Percentiles rank a stretch among this genome's conserved stretches.
Conservation (phyloP, 106 monocot species). For the Apostasia shenzhenica region DNA sequence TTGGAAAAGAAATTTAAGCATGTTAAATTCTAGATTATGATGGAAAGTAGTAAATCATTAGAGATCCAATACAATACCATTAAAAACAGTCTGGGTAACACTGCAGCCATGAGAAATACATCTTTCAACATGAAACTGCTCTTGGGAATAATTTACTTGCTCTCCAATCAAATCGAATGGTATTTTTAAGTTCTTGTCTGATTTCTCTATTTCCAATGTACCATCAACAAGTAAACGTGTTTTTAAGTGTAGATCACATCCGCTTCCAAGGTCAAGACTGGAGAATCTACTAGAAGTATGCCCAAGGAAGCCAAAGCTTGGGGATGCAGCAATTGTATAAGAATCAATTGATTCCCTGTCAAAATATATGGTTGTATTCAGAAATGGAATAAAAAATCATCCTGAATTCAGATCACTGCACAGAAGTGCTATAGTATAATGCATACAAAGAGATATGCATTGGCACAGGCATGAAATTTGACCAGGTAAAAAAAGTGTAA, state of each 20-base stretch:
- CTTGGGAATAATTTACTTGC: constrained; percentile 32
- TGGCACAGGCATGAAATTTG: no score
- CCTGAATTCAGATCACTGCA: no score
- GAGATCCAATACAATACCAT: constrained; percentile 36
- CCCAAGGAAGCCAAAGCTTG: constrained; percentile 60
- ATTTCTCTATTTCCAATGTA: constrained; percentile 12
- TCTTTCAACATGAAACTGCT: constrained; percentile 31
- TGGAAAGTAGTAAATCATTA: background rate
- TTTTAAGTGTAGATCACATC: constrained; percentile 29
- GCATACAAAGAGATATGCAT: no score
- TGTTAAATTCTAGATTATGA: no score
- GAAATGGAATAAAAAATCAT: no score
- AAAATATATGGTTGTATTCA: background rate
- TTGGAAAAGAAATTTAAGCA: constrained; percentile 7
- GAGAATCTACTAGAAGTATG: constrained; percentile 32
- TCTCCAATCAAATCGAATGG: constrained; percentile 9
- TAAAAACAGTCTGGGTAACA: constrained; percentile 81
- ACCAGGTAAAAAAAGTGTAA: no score
- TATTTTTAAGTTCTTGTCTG: constrained; percentile 23
- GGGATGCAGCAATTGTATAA: constrained; percentile 72
- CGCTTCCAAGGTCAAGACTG: constrained; percentile 32
- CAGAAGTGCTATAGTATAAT: no score
- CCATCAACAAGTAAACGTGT: constrained; percentile 38
- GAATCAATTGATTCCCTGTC: constrained; percentile 70
- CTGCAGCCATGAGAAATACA: constrained; percentile 49